phyloP scores from a whole-genome alignment of 192 early-diverging fungal species.

The Coemansia sp. region DNA sequence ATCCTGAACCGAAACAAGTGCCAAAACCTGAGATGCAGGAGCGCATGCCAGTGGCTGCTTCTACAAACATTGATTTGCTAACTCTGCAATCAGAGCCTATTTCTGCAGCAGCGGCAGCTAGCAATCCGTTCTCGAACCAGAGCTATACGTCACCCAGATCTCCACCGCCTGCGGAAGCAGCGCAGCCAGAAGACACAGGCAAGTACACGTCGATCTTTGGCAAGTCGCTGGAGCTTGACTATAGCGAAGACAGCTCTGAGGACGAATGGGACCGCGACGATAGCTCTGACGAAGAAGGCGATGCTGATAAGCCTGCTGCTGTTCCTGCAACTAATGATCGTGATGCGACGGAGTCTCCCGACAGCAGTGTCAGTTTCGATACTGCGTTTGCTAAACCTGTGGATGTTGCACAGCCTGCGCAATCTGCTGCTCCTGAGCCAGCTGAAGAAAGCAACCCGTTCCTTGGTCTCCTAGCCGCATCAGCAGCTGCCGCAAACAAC shows the following conservation, averaged over 20 bases:
- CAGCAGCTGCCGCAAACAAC: background rate
- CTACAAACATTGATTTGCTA: background rate
- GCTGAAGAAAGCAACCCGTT: slow-evolving; percentile 48
- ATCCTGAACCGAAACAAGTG: background rate
- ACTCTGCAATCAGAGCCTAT: background rate
- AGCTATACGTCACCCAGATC: slow-evolving; percentile 2
- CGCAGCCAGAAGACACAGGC: background rate
- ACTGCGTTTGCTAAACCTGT: slow-evolving; percentile 46
- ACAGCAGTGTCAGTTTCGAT: slow-evolving; percentile 44
- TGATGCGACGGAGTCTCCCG: slow-evolving; percentile 8
- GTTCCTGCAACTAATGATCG: background rate
- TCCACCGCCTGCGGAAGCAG: background rate
- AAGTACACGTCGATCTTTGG: slow-evolving; percentile 19
- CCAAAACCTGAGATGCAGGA: slow-evolving; percentile 24
- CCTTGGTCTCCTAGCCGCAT: slow-evolving; percentile 21
- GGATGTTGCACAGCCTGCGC: background rate
- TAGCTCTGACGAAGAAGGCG: slow-evolving; percentile 43
- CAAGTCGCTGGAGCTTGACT: slow-evolving; percentile 28
- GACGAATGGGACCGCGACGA: slow-evolving; percentile 53
- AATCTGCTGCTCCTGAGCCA: background rate
- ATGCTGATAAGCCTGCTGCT: background rate
- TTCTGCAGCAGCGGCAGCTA: slow-evolving; percentile 2
- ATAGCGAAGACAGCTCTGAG: slow-evolving; percentile 31
- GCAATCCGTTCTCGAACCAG: slow-evolving; percentile 36
- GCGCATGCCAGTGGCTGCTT: slow-evolving; percentile 1